These are phyloP conservation scores for Arabidopsis suecica DNA, from an alignment of 345 rosid species.

Conservation along the genomic window DNA sequence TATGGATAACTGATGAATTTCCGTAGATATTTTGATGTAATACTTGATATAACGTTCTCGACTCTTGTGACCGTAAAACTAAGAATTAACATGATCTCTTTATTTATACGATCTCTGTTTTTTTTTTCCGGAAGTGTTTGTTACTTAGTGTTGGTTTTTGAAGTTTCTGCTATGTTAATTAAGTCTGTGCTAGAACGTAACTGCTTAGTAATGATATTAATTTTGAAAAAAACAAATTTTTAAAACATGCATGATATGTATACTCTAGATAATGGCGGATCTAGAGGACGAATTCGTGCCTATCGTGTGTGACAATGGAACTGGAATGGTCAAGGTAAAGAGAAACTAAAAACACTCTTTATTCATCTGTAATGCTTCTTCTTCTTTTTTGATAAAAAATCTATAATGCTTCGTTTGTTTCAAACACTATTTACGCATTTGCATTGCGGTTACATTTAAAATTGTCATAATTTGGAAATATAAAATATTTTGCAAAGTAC, in stretches of 20 bases:
- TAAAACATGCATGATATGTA: not conserved
- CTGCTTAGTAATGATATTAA: not conserved
- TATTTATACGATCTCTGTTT: not conserved
- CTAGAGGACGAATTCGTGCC: constrained; percentile 31
- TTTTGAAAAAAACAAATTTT: no score
- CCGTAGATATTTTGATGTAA: not conserved
- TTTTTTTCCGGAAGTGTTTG: not conserved
- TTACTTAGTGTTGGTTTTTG: not conserved
- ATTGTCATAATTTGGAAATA: no score
- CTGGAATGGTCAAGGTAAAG: constrained; percentile 72
- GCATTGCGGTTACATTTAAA: not conserved
- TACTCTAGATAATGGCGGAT: constrained; percentile 61
- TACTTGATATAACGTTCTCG: not conserved
- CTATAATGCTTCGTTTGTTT: not conserved
- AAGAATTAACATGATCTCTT: not conserved
- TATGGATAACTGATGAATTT: not conserved
- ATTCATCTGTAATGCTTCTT: not conserved
- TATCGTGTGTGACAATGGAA: constrained; percentile 76
- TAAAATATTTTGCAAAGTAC: not conserved
- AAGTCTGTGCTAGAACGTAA: not conserved
- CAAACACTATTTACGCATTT: not conserved
- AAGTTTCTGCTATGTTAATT: not conserved
- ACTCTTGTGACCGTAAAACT: not conserved
- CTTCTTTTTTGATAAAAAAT: not conserved
- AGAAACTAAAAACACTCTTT: not conserved